These are phyloP conservation scores for Cryphonectria parasitica DNA, from an alignment of 2,329 filamentous ascomycete species.

Conservation along the genomic window DNA sequence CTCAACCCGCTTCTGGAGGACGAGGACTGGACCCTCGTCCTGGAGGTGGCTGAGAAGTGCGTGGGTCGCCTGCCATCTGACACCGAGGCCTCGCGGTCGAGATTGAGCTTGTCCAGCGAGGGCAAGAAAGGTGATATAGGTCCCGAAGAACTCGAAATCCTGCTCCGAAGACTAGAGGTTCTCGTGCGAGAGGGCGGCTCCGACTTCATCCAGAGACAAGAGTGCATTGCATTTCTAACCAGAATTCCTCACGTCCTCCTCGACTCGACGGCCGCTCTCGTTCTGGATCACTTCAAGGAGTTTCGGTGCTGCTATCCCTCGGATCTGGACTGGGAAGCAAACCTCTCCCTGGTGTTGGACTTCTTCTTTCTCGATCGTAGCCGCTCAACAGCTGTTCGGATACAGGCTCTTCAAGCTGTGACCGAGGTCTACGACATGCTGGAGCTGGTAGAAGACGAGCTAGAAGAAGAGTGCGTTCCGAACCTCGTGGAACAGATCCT, in stretches of 20 bases:
- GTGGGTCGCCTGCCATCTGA: conserved; percentile 31
- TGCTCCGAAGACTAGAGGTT: conserved; percentile 55
- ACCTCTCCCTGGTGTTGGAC: conserved; percentile 62
- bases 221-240: conserved; percentile 69
- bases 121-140: conserved; percentile 43
- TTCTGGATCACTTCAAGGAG: conserved; percentile 70
- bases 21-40: conserved; percentile 67
- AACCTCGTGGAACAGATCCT: conserved; percentile 66
- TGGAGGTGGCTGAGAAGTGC: conserved; percentile 63
- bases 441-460: conserved; percentile 61
- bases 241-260: conserved; percentile 64
- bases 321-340: conserved; percentile 68
- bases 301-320: conserved; percentile 74
- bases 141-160: conserved; percentile 46
- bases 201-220: conserved; percentile 66
- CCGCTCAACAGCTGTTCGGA: conserved; percentile 64
- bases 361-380: conserved; percentile 66
- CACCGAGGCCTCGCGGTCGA: conserved; percentile 7
- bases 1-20: conserved; percentile 63
- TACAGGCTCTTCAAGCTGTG: conserved; percentile 64
- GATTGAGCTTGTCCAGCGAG: conserved; percentile 31
- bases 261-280: conserved; percentile 64
- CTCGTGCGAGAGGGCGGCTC: conserved; percentile 50
- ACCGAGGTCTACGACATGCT: conserved; percentile 63
- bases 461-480: conserved; percentile 59